Conservation (phyloP, 768 basidiomycete genomes). For the Chalciporus chontae region DNA sequence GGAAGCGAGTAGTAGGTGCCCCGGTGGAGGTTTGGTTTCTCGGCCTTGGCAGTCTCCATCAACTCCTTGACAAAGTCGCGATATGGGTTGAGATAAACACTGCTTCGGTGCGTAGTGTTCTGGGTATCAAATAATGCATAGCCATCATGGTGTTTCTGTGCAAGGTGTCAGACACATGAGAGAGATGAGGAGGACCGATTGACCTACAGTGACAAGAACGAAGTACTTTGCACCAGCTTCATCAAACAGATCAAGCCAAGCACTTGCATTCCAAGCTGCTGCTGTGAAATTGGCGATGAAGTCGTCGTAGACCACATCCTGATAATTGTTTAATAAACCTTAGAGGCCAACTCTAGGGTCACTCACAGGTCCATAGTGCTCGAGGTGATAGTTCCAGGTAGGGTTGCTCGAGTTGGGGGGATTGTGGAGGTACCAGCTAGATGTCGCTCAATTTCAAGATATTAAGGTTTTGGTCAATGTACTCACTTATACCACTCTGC, state of each 20-base stretch:
- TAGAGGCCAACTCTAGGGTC: neutral
- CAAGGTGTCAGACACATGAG: neutral
- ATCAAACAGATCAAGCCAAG: slow-evolving; percentile 53
- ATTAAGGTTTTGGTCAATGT: neutral
- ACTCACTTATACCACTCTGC: slow-evolving; percentile 58
- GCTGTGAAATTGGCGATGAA: slow-evolving; percentile 55
- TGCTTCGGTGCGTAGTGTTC: slow-evolving; percentile 49
- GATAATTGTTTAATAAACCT: neutral
- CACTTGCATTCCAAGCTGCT: slow-evolving; percentile 49
- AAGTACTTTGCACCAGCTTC: slow-evolving; percentile 61
- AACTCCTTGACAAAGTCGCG: slow-evolving; percentile 52
- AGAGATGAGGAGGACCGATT: neutral
- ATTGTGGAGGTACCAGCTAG: slow-evolving; percentile 40
- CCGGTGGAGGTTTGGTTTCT: slow-evolving; percentile 49
- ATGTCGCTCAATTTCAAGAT: neutral
- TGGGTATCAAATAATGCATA: slow-evolving; percentile 54
- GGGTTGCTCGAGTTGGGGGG: slow-evolving; percentile 34
- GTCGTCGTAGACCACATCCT: slow-evolving; percentile 54
- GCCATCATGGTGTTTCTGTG: slow-evolving; percentile 61
- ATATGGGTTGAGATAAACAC: slow-evolving; percentile 46
- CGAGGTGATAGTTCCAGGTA: slow-evolving; percentile 47
- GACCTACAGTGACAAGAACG: slow-evolving; percentile 48
- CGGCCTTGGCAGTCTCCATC: slow-evolving; percentile 44
- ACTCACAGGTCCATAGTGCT: slow-evolving; percentile 44
- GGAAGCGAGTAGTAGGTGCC: slow-evolving; percentile 59